Conservation (phyloP, 2,329 filamentous ascomycete genomes). For the Colletotrichum sp. region DNA sequence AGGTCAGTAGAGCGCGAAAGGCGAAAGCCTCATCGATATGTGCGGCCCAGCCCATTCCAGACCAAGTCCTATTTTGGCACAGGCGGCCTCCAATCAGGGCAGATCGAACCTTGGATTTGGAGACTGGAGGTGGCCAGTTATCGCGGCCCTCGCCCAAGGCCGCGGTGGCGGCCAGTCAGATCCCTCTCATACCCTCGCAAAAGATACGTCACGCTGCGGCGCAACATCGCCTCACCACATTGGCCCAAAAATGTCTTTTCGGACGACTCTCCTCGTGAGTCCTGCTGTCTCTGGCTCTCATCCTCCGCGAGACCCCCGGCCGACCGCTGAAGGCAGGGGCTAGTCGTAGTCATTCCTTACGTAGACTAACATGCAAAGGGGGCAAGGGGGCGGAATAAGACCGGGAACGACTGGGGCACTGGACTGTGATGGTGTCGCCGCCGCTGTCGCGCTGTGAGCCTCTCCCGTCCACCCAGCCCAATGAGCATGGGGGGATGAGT, state of each 20-base stretch:
- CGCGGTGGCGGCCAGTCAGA: constrained; percentile 21
- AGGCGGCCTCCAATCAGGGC: constrained; percentile 23
- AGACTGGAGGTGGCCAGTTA: constrained; percentile 2
- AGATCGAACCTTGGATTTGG: constrained; percentile 16
- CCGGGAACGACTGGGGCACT: background rate
- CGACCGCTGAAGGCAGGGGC: background rate
- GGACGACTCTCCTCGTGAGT: background rate
- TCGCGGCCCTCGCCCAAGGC: constrained; percentile 6
- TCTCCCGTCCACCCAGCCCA: constrained; percentile 1
- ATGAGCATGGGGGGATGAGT: background rate
- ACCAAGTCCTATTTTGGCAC: constrained; percentile 4
- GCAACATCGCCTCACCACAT: constrained; percentile 17
- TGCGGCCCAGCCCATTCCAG: constrained; percentile 6
- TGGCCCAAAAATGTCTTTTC: background rate
- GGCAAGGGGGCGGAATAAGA: background rate
- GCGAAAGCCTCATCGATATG: background rate
- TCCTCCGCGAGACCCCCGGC: background rate
- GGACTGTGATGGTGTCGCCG: constrained; percentile 13
- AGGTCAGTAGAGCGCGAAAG: background rate
- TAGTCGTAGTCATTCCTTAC: background rate
- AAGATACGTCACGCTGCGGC: constrained; percentile 20
- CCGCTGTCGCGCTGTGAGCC: constrained; percentile 13
- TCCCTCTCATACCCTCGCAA: constrained; percentile 6
- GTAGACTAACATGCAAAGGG: background rate
- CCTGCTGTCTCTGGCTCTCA: background rate